Base-by-base conservation (phyloP, 176 grass and related monocot genomes). In the Puccinellia tenuiflora region DNA sequence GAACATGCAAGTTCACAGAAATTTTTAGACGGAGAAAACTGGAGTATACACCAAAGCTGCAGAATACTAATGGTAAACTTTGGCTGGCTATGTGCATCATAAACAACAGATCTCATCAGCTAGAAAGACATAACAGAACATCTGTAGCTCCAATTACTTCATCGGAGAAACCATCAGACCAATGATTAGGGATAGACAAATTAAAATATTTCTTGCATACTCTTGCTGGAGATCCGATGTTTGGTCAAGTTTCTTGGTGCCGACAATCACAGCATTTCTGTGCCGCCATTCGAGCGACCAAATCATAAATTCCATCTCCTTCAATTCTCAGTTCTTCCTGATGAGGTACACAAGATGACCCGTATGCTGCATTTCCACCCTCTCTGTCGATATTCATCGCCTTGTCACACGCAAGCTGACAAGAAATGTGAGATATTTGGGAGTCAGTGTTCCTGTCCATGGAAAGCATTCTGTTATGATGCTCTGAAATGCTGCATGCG, bases 271-370 rank as follows among this genome's bases (percentile, higher is more conserved):
- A 45, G 42, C 12, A 45, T 78, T 28, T 40, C 7, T 10, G 2
- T 30, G 15, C 28, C 28, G 16, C 37, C 9, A 20, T 62, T 42
- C 42, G 43, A 61, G 13, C 33, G 25, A 68, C 20, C 50, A 55
- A 70, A 13, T 64, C 52, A 62, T 31, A 68, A 46, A 7, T 9
- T 13, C 3, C 10, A 7, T 77, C 43, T 60, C 48, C 52, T 79
- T 83, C 11, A 51, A 2, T 34, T 63, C 46, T 66, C 45, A 66
- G 2, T 22, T 18, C 29, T 72, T 83, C 45, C 39, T 87, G 68
- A 94, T 88, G 63, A 91, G 89, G 68, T 97, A 90, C 10, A 97
- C 87, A 74, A n/a, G n/a, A n/a, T n/a, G n/a, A n/a, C n/a, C n/a
- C n/a, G n/a, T n/a, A n/a, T n/a, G n/a, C n/a, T n/a, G n/a, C n/a